Percentiles rank a stretch among this genome's conserved stretches.
These are phyloP conservation scores for Rostrohypoxylon terebratum DNA, from an alignment of 495 filamentous ascomycete species.

Conservation along the genomic window DNA sequence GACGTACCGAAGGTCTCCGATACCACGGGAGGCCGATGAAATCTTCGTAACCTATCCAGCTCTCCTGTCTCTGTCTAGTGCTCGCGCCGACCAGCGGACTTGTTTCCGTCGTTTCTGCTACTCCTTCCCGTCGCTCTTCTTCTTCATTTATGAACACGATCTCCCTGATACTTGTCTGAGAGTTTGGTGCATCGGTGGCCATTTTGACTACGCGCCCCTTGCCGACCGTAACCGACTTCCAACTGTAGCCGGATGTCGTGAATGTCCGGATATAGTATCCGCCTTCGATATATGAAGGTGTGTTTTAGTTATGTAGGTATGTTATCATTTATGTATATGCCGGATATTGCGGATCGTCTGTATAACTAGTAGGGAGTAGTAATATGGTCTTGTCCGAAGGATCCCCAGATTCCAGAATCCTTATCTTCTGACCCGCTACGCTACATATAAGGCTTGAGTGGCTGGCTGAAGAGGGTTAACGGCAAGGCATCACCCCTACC, in stretches of 20 bases:
- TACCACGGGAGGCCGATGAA: constrained; percentile 76
- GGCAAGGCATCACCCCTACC: neutral
- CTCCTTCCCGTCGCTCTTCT: constrained; percentile 36
- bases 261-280: neutral
- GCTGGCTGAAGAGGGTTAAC: neutral
- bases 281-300: neutral
- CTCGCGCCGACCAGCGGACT: constrained; percentile 54
- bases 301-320: neutral
- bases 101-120: constrained; percentile 59
- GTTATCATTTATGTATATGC: neutral
- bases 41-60: constrained; percentile 63
- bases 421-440: neutral
- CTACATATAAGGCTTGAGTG: neutral
- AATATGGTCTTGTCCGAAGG: neutral
- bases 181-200: constrained; percentile 34
- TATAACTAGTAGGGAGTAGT: no score
- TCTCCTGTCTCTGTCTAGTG: constrained; percentile 35
- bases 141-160: constrained; percentile 42
- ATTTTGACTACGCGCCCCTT: constrained; percentile 22
- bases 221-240: neutral
- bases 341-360: constrained; percentile 19
- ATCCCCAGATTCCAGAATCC: constrained; percentile 22
- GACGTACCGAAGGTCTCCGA: constrained; percentile 74
- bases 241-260: neutral
- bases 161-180: constrained; percentile 18